Evolutionary conservation across 345 rosid genomes (phyloP), one percentile per base, ranked within the genome.

Genomic region (Zanthoxylum bungeanum): DNA sequence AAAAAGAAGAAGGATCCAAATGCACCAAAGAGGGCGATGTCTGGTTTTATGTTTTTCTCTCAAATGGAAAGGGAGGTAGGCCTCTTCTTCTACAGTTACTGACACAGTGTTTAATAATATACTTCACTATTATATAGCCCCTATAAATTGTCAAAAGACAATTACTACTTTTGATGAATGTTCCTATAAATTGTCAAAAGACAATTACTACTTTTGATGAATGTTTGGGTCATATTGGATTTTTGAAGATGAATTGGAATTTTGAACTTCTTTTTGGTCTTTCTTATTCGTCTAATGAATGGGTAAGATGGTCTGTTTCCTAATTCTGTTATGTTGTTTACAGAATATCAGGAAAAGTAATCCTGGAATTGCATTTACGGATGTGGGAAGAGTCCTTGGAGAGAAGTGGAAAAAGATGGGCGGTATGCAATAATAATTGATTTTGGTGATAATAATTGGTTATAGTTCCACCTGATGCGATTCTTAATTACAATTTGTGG

Each of bases 1-100:
- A 92, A 92, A 72, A 91, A 83, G 89, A 90, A 90, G 81, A 95
- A 95, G 79, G 99, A 95, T 84, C 98, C 99, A 7, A 95, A 93
- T 74, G 98, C 98, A 50, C 97, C 99, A 33, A 93, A 93, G 79
- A 81, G 85, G 75, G 93, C 99, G 0, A 68, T 83, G 87, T 75
- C 93, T 74, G 89, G 91, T 72, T 94, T 80, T 85, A 80, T 88
- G 79, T 85, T 70, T 84, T 94, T 86, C 80, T 83, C 91, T n/a
- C 89, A 86, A 72, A 80, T 68, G 79, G 97, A 94, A 78, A 88
- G 98, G 76, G 98, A 92, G 85, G 98, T 95, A 60, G 66, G 88
- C 73, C 25, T 34, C 9, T 16, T 42, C 28, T 61, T 62, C 25
- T 61, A 34, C 22, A 16, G 31, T 53, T 31, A 49, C 22, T 28